Evolutionary conservation across 768 basidiomycete genomes (phyloP), one percentile per base, ranked within the genome.

Genomic region (Rhodotorula graminis): DNA sequence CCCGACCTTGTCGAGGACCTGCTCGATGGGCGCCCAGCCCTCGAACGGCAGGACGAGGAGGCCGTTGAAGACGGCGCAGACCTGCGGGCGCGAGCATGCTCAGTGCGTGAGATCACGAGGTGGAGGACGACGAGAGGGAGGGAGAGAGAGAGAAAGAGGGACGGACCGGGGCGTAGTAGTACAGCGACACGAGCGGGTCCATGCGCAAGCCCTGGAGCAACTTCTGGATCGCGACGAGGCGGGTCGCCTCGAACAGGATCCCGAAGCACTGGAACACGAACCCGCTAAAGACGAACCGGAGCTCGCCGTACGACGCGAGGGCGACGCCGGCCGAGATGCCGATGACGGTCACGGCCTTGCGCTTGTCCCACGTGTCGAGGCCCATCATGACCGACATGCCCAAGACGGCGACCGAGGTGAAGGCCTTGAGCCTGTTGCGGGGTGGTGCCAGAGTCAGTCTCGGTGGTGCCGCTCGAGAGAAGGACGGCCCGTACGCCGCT

Each of bases 121-220:
- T n/a, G n/a, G n/a, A n/a, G 16, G 53, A n/a, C 9, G 53, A 55
- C 9, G 8, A 25, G 37, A 23, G 27, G 31, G 40, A 19, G 31
- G 42, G 29, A 7, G 21, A 33, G 64, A 75, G 18, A 37, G 81
- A 46, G 5, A 3, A 19, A 29, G 12, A 10, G 9, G 21, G 46
- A 62, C 50, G 31, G 2, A 50, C 47, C 40, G 61, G 61, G 8
- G 61, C 61, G 21, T 11, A 63, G 83, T 94, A 97, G 83, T 97
- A 91, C 61, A 98, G 82, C 15, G 93, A 96, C 33, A 93, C 92
- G 18, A 97, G 65, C 0, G 95, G 95, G 80, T 97, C 93, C 95
- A 98, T 97, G 82, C 96, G 95, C 78, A 96, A 83, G 49, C 93
- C 93, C 80, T 97, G 93, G 0, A 98, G 85, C 42, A 98, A 87